phyloP scores from a whole-genome alignment of 2,329 filamentous ascomycete species.

The Coleophoma cylindrospora region DNA sequence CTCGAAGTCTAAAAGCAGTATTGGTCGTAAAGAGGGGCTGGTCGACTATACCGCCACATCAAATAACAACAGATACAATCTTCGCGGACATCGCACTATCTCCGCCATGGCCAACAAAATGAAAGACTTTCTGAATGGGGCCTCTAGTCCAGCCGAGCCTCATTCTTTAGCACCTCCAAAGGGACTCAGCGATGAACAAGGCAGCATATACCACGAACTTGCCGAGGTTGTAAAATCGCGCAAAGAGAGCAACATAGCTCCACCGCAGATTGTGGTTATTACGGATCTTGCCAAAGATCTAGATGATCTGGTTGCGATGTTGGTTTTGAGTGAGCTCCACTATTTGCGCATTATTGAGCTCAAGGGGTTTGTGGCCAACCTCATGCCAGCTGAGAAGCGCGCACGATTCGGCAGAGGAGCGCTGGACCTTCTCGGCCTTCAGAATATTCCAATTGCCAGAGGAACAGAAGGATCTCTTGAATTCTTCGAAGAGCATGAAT shows the following conservation, averaged over 20 bases:
- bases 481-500: conserved; percentile 12
- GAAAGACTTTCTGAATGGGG: background rate
- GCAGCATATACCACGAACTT: conserved; percentile 11
- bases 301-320: conserved; percentile 22
- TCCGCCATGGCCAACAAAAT: background rate
- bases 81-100: background rate
- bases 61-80: background rate
- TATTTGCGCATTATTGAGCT: conserved; percentile 18
- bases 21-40: background rate
- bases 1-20: background rate
- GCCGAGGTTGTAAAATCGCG: conserved; percentile 6
- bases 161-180: conserved; percentile 1
- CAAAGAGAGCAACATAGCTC: background rate
- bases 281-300: conserved; percentile 25
- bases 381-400: conserved; percentile 13
- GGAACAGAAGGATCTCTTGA: conserved; percentile 12
- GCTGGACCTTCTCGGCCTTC: conserved; percentile 14
- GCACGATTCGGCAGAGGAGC: conserved; percentile 18
- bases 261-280: conserved; percentile 18
- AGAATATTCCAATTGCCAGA: conserved; percentile 14
- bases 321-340: conserved; percentile 21
- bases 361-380: conserved; percentile 21
- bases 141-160: background rate
- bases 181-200: conserved; percentile 12
- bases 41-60: background rate